Percentiles rank a stretch among this genome's conserved stretches.
phyloP scores from a whole-genome alignment of 805 yeast species.

The Saturnispora mendoncae region DNA sequence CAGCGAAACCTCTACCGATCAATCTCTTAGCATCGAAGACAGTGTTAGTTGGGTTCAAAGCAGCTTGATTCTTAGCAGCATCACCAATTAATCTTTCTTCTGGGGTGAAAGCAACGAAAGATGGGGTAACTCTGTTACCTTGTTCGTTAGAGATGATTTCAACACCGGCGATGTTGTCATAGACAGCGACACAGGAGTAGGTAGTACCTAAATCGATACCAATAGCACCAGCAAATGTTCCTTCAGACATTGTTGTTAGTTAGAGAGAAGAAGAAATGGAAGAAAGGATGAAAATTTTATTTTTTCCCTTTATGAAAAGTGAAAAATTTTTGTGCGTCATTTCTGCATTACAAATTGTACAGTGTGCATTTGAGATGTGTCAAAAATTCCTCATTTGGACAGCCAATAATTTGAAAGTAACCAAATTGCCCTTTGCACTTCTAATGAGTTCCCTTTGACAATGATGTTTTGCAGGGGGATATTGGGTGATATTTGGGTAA shows the following conservation, averaged over 20 bases:
- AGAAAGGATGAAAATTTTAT: slow-evolving; percentile 16
- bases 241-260: slow-evolving; percentile 73
- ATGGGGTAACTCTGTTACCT: slow-evolving; percentile 81
- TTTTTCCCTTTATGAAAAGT: slow-evolving; percentile 5
- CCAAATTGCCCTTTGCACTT: too few relatives aligned
- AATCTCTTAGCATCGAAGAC: slow-evolving; percentile 78
- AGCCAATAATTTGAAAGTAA: too few relatives aligned
- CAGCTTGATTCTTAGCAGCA: slow-evolving; percentile 79
- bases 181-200: slow-evolving; percentile 69
- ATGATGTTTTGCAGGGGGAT: too few relatives aligned
- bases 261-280: slow-evolving; percentile 12
- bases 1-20: slow-evolving; percentile 73
- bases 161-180: slow-evolving; percentile 53
- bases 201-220: slow-evolving; percentile 98
- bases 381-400: too few relatives aligned
- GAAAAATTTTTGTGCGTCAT: slow-evolving; percentile 8
- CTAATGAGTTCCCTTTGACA: too few relatives aligned
- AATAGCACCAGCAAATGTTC: slow-evolving; percentile 98
- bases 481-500: too few relatives aligned
- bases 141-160: slow-evolving; percentile 77
- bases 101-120: slow-evolving; percentile 72
- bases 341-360: neutral
- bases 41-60: slow-evolving; percentile 69
- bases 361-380: too few relatives aligned
- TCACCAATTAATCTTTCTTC: slow-evolving; percentile 76